These are phyloP conservation scores for Solanum rostratum DNA, from an alignment of 257 asterid genomes.

Conservation along the genomic window DNA sequence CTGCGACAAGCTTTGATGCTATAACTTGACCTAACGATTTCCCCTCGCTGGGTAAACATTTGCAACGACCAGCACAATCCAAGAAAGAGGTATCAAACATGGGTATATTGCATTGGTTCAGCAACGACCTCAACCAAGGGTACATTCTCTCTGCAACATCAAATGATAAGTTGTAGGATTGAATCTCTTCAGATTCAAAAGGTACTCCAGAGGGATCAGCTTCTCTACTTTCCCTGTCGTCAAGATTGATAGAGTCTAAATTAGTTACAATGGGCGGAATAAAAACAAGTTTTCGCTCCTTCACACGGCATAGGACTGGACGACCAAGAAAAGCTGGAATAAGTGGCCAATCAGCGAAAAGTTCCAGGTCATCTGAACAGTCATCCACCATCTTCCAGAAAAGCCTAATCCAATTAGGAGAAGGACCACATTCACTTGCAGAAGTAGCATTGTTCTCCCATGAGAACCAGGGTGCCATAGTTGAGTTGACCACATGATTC, in stretches of 20 bases:
- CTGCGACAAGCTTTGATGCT: constrained; percentile 74
- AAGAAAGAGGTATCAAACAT: constrained; percentile 66
- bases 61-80: constrained; percentile 63
- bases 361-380: constrained; percentile 59
- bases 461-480: constrained; percentile 87
- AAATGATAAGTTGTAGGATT: constrained; percentile 36
- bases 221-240: constrained; percentile 26
- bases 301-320: constrained; percentile 82
- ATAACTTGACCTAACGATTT: constrained; percentile 61
- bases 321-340: constrained; percentile 96
- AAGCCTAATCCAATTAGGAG: constrained; percentile 82
- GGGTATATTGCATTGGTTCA: constrained; percentile 80
- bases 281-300: constrained; percentile 68
- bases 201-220: constrained; percentile 26
- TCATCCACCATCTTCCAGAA: constrained; percentile 67
- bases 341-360: constrained; percentile 94
- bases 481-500: constrained; percentile 48
- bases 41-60: constrained; percentile 64
- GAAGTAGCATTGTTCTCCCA: constrained; percentile 65
- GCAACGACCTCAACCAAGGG: constrained; percentile 77
- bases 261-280: constrained; percentile 43
- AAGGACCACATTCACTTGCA: constrained; percentile 62
- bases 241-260: constrained; percentile 13
- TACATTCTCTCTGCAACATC: constrained; percentile 40
- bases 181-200: constrained; percentile 27